Conservation (phyloP, 345 rosid species). For the Syzygium jambos region DNA sequence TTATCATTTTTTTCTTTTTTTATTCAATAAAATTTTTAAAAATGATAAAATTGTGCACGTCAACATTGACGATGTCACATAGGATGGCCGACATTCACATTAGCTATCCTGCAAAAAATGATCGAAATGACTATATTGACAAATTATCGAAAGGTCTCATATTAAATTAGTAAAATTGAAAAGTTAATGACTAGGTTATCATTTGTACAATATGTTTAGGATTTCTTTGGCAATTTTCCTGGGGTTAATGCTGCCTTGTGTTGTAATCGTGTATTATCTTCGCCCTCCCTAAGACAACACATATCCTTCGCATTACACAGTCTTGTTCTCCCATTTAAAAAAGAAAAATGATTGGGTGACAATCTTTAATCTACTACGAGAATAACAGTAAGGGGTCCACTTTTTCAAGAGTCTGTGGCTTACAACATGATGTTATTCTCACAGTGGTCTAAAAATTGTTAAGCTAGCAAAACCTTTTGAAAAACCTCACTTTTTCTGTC, state of each 20-base stretch:
- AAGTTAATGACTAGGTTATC: no score
- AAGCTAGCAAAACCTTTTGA: neutral
- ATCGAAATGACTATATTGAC: fast-evolving
- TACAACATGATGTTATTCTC: no score
- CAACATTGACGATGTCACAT: fast-evolving
- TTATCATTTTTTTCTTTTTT: neutral
- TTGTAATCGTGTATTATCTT: fast-evolving
- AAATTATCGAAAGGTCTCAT: fast-evolving
- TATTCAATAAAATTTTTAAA: no score
- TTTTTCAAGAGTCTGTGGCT: no score
- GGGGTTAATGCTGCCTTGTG: fast-evolving
- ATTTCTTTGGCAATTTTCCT: neutral
- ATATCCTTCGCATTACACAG: neutral
- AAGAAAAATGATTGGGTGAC: no score
- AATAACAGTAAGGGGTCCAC: no score
- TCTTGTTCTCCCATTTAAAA: neutral
- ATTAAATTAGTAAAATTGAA: neutral
- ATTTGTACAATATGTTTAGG: neutral
- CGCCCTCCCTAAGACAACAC: neutral
- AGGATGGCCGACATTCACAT: fast-evolving
- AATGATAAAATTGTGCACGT: neutral
- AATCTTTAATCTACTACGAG: no score
- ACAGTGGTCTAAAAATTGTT: no score
- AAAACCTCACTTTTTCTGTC: neutral
- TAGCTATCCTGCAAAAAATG: neutral